Conservation (phyloP, 768 basidiomycete genomes). For the Boletus tylopilopsis region DNA sequence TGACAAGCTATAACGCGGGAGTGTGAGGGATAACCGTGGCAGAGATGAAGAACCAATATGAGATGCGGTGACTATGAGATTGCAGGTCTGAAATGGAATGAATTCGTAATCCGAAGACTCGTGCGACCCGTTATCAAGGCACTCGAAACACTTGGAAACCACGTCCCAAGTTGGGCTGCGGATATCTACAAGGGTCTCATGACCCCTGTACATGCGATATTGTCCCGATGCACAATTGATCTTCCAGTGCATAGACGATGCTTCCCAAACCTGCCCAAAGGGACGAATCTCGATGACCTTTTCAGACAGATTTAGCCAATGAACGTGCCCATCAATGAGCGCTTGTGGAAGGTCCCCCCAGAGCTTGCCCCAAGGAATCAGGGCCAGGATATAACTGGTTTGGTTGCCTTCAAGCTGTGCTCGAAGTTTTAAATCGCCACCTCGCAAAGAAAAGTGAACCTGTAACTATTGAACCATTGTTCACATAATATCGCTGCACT, state of each 20-base stretch:
- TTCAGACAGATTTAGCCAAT: constrained; percentile 22
- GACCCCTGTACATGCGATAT: background rate
- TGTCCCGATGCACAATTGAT: background rate
- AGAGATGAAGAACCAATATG: too few relatives aligned
- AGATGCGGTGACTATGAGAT: background rate
- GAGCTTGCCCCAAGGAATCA: constrained; percentile 16
- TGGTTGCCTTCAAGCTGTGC: background rate
- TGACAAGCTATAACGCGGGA: background rate
- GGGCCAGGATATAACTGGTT: background rate
- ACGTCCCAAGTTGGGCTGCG: background rate
- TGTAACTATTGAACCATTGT: background rate
- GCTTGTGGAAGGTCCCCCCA: constrained; percentile 17
- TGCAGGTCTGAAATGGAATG: too few relatives aligned
- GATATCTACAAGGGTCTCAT: constrained; percentile 16
- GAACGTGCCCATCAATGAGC: constrained; percentile 9
- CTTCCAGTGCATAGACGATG: constrained; percentile 18
- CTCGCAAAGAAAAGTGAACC: constrained; percentile 16
- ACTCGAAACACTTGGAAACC: background rate
- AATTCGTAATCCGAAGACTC: too few relatives aligned
- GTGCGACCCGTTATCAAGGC: background rate
- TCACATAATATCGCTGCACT: background rate
- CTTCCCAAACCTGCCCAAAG: constrained; percentile 13
- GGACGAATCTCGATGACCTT: constrained; percentile 22
- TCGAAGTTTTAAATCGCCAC: constrained; percentile 5
- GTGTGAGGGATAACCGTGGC: too few relatives aligned